Conservation (phyloP, 192 early-diverging fungal species). For the Linderina pennispora region DNA sequence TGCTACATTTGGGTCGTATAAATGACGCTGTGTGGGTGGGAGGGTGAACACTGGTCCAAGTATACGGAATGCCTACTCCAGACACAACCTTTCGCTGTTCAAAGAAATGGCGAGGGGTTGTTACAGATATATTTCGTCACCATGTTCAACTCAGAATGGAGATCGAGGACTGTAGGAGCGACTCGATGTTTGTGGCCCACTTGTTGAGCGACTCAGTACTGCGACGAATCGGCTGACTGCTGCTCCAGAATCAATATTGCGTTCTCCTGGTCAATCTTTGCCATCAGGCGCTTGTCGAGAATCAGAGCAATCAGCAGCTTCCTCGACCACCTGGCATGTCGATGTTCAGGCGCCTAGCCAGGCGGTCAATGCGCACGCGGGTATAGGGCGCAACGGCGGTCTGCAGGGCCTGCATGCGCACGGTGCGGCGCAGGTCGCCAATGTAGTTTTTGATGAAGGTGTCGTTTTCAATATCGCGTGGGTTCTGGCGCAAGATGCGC, state of each 20-base stretch:
- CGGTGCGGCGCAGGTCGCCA: constrained; percentile 87
- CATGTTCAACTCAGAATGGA: neutral
- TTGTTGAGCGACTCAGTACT: constrained; percentile 29
- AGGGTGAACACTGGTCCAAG: no score
- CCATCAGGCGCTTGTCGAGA: constrained; percentile 79
- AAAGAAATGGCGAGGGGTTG: no score
- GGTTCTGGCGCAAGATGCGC: constrained; percentile 67
- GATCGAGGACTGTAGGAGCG: constrained; percentile 12
- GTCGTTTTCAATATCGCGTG: constrained; percentile 76
- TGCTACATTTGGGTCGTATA: no score
- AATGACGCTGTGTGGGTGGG: no score
- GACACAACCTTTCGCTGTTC: no score
- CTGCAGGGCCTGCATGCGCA: constrained; percentile 86
- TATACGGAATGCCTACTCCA: no score
- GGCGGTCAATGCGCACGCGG: constrained; percentile 74
- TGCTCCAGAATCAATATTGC: constrained; percentile 19
- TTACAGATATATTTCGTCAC: no score
- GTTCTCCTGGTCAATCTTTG: constrained; percentile 88
- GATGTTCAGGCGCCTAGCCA: constrained; percentile 81
- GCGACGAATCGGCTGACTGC: constrained; percentile 23
- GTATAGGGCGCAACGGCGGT: constrained; percentile 88
- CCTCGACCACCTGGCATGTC: constrained; percentile 70
- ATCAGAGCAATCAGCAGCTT: constrained; percentile 83
- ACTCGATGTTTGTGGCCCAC: constrained; percentile 25
- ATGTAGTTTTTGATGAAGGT: constrained; percentile 87